Base-by-base conservation (phyloP, 108 stramenopile genomes). In the Cylindrotheca fusiformis region DNA sequence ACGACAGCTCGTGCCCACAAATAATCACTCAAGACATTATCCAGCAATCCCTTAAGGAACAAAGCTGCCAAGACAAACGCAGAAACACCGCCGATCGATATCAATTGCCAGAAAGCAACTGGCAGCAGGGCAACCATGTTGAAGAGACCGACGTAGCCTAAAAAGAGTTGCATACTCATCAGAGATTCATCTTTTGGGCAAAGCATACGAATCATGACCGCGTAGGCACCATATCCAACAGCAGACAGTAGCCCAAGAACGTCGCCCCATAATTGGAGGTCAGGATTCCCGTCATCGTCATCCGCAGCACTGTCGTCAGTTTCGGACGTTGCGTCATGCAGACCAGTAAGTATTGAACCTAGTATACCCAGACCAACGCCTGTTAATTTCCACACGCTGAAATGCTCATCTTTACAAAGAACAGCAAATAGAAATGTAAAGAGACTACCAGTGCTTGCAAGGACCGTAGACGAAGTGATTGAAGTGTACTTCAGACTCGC, bases 1-100 rank as follows among this genome's bases (percentile, higher is more conserved):
- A 97, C 65, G 14, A 99, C 94, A 0, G 97, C 84, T 14, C 95
- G 79, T 12, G 97, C 96, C 97, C 97, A 99, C 52, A 99, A 76
- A 60, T 95, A 95, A 65, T 96, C 95, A 30, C 89, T 81, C 12
- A 97, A 52, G 6, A 96, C 94, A 71, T 92, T 94, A 66, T 96
- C 91, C 3, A 94, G 70, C 45, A 95, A 36, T 25, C 93, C 92
- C 55, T 93, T 91, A 45, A 80, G 57, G 14, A 88, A 44, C 10
- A 93, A 55, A 50, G 69, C 86, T 4, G 68, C 76, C 32, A 96
- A 78, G 12, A 90, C 74, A 36, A 80, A 70, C 74, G 51, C 58
- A 0, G 85, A 77, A 54, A 90, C 32, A 47, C 65, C 66, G 8
- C 22, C 33, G 27, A 56, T 56, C 25, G 33, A 20, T 21, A 57